Conservation (phyloP, 169 alveolate genomes). For the Plasmodium fragile region DNA sequence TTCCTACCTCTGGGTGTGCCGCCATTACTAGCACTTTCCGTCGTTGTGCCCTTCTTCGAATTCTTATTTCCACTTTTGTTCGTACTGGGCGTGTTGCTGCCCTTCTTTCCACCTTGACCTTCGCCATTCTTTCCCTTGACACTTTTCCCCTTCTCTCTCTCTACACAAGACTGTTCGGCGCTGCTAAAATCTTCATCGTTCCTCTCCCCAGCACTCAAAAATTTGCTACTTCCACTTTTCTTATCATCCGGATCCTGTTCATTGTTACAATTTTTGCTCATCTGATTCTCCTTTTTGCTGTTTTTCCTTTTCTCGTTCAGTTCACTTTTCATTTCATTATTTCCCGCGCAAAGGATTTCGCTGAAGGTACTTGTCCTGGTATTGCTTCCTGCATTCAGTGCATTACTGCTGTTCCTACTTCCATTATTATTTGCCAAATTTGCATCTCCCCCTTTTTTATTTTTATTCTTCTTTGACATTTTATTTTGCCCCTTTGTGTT, state of each 20-base stretch:
- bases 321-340: constrained; percentile 17
- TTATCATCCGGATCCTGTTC: constrained; percentile 51
- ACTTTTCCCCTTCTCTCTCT: constrained; percentile 44
- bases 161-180: neutral
- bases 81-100: neutral
- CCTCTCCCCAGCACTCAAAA: neutral
- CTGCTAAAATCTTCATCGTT: neutral
- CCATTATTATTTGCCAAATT: neutral
- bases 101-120: constrained; percentile 5
- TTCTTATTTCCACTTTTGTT: constrained; percentile 1
- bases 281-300: constrained; percentile 26
- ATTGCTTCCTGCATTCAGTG: neutral
- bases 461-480: constrained; percentile 26
- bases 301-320: constrained; percentile 38
- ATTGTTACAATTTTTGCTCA: constrained; percentile 12
- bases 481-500: neutral
- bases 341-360: neutral
- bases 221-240: constrained; percentile 29
- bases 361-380: neutral
- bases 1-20: neutral
- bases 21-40: neutral
- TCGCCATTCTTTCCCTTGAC: constrained; percentile 24
- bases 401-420: neutral
- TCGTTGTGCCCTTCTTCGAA: neutral
- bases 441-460: constrained; percentile 1